Evolutionary conservation across 768 basidiomycete species (phyloP).

Genomic region (Tylopilus vinaceipallidus): DNA sequence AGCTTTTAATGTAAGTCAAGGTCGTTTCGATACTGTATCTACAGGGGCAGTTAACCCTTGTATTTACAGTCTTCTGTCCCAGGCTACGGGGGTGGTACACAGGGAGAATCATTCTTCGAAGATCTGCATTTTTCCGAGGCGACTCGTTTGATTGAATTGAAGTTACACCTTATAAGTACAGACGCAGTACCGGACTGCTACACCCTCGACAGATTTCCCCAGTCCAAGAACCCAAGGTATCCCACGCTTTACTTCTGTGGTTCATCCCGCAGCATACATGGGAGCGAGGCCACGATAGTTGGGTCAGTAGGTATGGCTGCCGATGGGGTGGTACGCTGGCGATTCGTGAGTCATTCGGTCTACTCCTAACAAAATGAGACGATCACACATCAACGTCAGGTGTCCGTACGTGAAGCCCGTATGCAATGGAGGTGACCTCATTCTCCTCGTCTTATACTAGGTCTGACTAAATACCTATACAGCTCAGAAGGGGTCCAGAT

Average conservation of each 20-base stretch:
- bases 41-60: background rate
- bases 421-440: slow-evolving; percentile 58
- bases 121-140: slow-evolving; percentile 59
- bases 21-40: background rate
- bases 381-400: slow-evolving; percentile 34
- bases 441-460: slow-evolving; percentile 1
- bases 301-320: slow-evolving; percentile 49
- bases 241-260: slow-evolving; percentile 50
- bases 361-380: slow-evolving; percentile 4
- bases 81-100: slow-evolving; percentile 22
- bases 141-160: slow-evolving; percentile 58
- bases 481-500: slow-evolving; percentile 70
- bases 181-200: slow-evolving; percentile 20
- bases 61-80: slow-evolving; percentile 15
- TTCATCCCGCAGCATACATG: slow-evolving; percentile 41
- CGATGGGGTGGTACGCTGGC: slow-evolving; percentile 51
- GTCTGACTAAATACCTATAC: background rate
- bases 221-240: slow-evolving; percentile 28
- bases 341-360: slow-evolving; percentile 48
- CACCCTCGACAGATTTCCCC: slow-evolving; percentile 21
- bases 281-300: slow-evolving; percentile 43
- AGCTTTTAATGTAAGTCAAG: slow-evolving; percentile 52
- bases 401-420: slow-evolving; percentile 49
- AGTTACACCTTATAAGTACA: slow-evolving; percentile 44
- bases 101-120: slow-evolving; percentile 44